Conservation (phyloP, 2,329 filamentous ascomycete species). For the Escovopsis sp. region DNA sequence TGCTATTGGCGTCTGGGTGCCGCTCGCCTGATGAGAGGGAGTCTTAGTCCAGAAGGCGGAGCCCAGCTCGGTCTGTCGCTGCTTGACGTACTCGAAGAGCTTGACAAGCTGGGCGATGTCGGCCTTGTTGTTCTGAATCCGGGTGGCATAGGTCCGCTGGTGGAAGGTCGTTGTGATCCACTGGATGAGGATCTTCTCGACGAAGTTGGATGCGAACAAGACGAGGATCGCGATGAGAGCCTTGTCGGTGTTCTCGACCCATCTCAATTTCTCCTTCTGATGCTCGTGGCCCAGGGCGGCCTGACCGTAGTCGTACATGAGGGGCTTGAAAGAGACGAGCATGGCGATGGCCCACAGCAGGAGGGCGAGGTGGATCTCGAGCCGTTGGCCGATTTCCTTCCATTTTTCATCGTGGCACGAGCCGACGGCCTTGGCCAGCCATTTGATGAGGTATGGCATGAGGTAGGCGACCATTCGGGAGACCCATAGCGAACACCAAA, state of each 20-base stretch:
- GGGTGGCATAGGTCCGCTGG: slow-evolving; percentile 72
- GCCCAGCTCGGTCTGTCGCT: slow-evolving; percentile 40
- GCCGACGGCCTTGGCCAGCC: slow-evolving; percentile 53
- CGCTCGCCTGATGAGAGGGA: slow-evolving; percentile 31
- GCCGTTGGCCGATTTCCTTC: slow-evolving; percentile 71
- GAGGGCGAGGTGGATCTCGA: slow-evolving; percentile 72
- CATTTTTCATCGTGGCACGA: slow-evolving; percentile 88
- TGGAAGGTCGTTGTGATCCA: slow-evolving; percentile 92
- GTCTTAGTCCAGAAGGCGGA: slow-evolving; percentile 34
- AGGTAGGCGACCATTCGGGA: slow-evolving; percentile 40
- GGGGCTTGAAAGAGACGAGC: slow-evolving; percentile 72
- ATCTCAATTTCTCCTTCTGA: slow-evolving; percentile 39
- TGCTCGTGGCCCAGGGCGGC: slow-evolving; percentile 13
- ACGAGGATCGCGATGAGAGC: slow-evolving; percentile 78
- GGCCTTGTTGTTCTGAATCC: slow-evolving; percentile 86
- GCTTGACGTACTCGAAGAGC: slow-evolving; percentile 59
- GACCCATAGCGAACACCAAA: slow-evolving; percentile 86
- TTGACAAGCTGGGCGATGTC: slow-evolving; percentile 51
- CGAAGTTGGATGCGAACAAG: slow-evolving; percentile 62
- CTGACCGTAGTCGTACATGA: slow-evolving; percentile 47
- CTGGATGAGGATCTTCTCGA: slow-evolving; percentile 88
- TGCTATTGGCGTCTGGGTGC: slow-evolving; percentile 58
- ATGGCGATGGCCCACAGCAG: slow-evolving; percentile 90
- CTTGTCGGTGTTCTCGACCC: slow-evolving; percentile 73
- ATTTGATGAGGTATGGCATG: slow-evolving; percentile 31